Base-by-base conservation (phyloP, 768 basidiomycete genomes). In the Lentinula detonsa region DNA sequence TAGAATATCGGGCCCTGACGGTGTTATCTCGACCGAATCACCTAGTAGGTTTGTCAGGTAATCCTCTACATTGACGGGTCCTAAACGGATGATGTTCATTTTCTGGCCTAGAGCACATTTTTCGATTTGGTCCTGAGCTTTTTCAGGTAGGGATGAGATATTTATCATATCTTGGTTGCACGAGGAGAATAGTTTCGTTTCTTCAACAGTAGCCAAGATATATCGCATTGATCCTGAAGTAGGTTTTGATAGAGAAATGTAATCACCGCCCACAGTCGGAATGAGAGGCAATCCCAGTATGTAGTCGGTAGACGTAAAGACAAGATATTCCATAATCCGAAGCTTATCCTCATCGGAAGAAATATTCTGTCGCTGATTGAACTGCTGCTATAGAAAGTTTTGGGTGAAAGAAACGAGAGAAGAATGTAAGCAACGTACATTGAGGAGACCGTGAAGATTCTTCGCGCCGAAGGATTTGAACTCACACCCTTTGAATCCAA, bases 291-390 rank as follows among this genome's bases (percentile, higher is more conserved):
- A 34, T 15, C 57, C 64, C 3, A 63, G 4, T 34, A 52, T 60
- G 33, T 65, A 63, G 5, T 61, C 60, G 13, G 63, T 62, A 3
- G 60, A 33, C 0, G 42, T 5, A 16, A 13, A n/a, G 23, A 66
- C 54, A 37, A 68, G 65, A 33, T 68, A 68, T 13, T 57, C 43
- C 31, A 68, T 56, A 42, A 67, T 61, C 10, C 16, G 23, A 42
- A 52, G 39, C 40, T 67, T 67, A 33, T 61, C 61, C 10, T 7
- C 21, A 7, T 59, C 45, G 5, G 46, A 28, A 8, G 2, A 16
- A 3, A 63, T 18, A 4, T 34, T 15, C 5, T 34, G n/a, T 28
- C 65, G 48, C 7, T 67, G 54, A 51, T 3, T 11, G 7, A 35
- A 33, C n/a, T 11, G 51, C 42, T 10, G 39, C 55, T 45, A 23